These are phyloP conservation scores for Amorphotheca resinae DNA, from an alignment of 495 filamentous ascomycete species.

Conservation along the genomic window DNA sequence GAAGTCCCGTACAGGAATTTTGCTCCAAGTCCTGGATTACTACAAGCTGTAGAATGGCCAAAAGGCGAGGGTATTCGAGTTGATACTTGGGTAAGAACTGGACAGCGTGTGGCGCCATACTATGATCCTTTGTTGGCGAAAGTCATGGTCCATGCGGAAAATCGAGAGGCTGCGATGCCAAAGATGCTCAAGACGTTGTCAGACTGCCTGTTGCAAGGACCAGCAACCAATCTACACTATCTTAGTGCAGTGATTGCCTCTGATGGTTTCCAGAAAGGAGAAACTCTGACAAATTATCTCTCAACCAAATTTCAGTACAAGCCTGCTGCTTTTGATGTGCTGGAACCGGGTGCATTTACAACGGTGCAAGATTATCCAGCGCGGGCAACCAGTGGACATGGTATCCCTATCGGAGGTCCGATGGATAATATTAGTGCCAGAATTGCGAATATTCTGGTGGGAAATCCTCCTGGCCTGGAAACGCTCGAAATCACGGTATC, in stretches of 20 bases:
- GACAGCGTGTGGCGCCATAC: constrained; percentile 38
- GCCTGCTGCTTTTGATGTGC: constrained; percentile 42
- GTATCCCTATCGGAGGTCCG: constrained; percentile 38
- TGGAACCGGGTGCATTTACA: constrained; percentile 32
- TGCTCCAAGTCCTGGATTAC: constrained; percentile 41
- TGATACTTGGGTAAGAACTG: constrained; percentile 50
- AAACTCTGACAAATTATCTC: constrained; percentile 43
- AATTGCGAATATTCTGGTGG: constrained; percentile 42
- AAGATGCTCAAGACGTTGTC: constrained; percentile 31
- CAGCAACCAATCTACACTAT: constrained; percentile 46
- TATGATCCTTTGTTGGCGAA: constrained; percentile 55
- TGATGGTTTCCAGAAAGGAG: constrained; percentile 29
- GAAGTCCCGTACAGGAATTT: constrained; percentile 47
- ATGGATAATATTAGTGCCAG: constrained; percentile 44
- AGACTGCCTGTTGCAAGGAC: constrained; percentile 36
- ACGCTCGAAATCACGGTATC: constrained; percentile 45
- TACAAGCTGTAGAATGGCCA: constrained; percentile 43
- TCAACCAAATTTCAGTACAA: constrained; percentile 32
- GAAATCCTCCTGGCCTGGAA: constrained; percentile 38
- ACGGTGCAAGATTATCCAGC: constrained; percentile 46
- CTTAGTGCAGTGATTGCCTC: constrained; percentile 31
- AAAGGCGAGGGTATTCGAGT: constrained; percentile 33
- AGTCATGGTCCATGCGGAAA: constrained; percentile 39
- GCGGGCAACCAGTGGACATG: constrained; percentile 36
- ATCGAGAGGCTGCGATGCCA: constrained; percentile 30